A percentile compares a stretch with the other conserved stretches of the same genome.
phyloP scores from a whole-genome alignment of 2,329 filamentous ascomycete genomes.

The Camillea tinctor region DNA sequence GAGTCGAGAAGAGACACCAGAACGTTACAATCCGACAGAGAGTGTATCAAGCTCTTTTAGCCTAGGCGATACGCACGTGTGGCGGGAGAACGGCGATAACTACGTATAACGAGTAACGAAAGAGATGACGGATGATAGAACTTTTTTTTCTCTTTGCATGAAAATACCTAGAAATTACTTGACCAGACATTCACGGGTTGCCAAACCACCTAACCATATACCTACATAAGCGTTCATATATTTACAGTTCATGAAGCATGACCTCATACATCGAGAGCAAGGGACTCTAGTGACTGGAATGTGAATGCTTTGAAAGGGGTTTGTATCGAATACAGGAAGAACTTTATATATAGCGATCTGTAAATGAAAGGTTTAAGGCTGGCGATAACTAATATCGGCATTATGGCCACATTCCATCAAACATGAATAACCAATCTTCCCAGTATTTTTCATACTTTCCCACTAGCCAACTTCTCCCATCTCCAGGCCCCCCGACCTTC shows the following conservation, averaged over 20 bases:
- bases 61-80: constrained; percentile 31
- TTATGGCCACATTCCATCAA: constrained; percentile 42
- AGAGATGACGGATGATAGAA: background rate
- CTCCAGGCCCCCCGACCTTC: constrained; percentile 38
- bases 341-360: too few species aligned
- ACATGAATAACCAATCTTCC: constrained; percentile 50
- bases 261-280: background rate
- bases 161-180: background rate
- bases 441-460: constrained; percentile 44
- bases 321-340: too few species aligned
- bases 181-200: background rate
- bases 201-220: background rate
- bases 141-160: background rate
- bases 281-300: too few species aligned
- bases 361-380: too few species aligned
- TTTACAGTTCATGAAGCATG: background rate
- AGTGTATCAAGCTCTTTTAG: constrained; percentile 32
- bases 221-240: background rate
- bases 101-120: constrained; percentile 16
- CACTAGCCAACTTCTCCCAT: constrained; percentile 41
- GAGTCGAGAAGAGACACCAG: constrained; percentile 4
- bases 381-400: background rate
- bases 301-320: too few species aligned
- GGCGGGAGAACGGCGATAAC: constrained; percentile 26
- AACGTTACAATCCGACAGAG: constrained; percentile 12